phyloP scores from a whole-genome alignment of 768 basidiomycete species.

The Auricularia heimuer region DNA sequence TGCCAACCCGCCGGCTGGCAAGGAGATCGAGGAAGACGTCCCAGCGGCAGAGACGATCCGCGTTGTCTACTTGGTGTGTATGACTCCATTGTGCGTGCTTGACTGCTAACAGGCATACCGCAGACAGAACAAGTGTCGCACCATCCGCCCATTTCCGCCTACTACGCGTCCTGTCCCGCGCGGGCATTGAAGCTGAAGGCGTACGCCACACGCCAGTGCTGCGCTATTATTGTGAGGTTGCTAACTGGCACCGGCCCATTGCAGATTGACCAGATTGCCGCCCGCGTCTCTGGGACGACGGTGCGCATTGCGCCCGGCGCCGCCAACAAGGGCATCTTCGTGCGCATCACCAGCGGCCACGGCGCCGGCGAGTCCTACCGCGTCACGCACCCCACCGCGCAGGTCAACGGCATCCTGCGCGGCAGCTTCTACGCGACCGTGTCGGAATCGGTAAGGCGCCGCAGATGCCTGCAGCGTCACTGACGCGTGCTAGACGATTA shows the following conservation, averaged over 20 bases:
- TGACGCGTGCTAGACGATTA: constrained; percentile 34
- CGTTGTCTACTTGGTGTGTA: constrained; percentile 51
- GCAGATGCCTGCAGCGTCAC: neutral
- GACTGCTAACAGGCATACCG: neutral
- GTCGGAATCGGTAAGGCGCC: constrained; percentile 38
- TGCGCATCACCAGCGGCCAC: constrained; percentile 61
- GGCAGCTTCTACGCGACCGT: constrained; percentile 90
- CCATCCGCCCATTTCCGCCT: constrained; percentile 91
- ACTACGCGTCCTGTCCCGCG: constrained; percentile 65
- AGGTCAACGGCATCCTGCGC: constrained; percentile 84
- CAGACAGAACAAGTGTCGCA: constrained; percentile 91
- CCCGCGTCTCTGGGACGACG: constrained; percentile 82
- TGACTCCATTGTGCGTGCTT: neutral
- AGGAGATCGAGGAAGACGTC: constrained; percentile 23
- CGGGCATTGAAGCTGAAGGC: constrained; percentile 64
- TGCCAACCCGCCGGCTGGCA: constrained; percentile 18
- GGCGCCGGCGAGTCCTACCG: constrained; percentile 77
- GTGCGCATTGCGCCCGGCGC: constrained; percentile 75
- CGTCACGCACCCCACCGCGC: constrained; percentile 82
- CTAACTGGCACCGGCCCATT: neutral
- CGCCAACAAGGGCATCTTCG: constrained; percentile 81
- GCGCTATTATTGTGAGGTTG: neutral
- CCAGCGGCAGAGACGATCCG: constrained; percentile 38
- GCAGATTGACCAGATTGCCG: constrained; percentile 80
- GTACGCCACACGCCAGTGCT: constrained; percentile 11